Percentiles rank a stretch among this genome's conserved stretches.
Conservation (phyloP, 331 rosid species). For the Quercus phellos region DNA sequence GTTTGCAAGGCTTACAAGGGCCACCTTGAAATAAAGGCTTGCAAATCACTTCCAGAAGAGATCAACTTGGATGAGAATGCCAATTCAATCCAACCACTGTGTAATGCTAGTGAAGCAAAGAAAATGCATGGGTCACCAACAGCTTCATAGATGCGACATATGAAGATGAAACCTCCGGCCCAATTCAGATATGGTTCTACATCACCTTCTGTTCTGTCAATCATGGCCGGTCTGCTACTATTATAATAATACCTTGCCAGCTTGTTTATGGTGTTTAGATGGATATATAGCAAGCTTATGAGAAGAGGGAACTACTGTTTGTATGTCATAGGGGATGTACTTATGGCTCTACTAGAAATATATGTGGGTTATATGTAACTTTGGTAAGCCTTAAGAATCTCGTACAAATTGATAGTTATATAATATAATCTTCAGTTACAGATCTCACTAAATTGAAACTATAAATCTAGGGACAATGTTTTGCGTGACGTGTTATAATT, state of each 20-base stretch:
- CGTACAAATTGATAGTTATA: too few relatives aligned
- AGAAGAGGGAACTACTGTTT: not conserved
- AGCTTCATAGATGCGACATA: not conserved
- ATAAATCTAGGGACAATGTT: too few relatives aligned
- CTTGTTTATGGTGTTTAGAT: not conserved
- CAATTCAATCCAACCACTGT: constrained; percentile 1
- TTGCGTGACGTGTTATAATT: too few relatives aligned
- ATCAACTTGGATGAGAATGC: not conserved
- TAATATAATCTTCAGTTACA: too few relatives aligned
- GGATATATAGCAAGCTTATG: not conserved
- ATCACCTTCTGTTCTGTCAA: not conserved
- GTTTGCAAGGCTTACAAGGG: constrained; percentile 40
- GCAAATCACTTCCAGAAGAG: constrained; percentile 9
- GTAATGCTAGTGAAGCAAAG: not conserved
- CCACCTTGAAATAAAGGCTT: constrained; percentile 18
- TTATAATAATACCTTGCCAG: not conserved
- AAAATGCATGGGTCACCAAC: not conserved
- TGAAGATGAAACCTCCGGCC: not conserved
- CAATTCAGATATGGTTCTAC: not conserved
- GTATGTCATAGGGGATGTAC: not conserved
- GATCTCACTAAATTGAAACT: too few relatives aligned
- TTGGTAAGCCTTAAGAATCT: not conserved
- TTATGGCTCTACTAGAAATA: not conserved
- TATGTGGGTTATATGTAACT: not conserved
- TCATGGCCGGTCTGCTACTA: not conserved